Conservation (phyloP, 805 yeast genomes). For the Torulaspora microellipsoides region DNA sequence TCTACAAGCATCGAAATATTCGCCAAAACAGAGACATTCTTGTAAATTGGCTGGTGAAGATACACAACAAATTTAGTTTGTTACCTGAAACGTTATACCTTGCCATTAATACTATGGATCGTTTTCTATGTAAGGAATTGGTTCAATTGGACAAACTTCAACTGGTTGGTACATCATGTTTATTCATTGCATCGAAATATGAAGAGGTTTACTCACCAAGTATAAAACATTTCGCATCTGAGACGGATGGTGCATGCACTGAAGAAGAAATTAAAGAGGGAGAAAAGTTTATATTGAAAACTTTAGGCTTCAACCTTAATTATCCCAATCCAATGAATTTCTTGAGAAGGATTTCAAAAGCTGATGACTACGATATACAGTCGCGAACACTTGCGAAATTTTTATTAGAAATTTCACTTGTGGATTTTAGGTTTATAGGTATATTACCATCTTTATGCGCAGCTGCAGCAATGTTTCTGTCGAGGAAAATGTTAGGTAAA, state of each 20-base stretch:
- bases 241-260: conserved; percentile 77
- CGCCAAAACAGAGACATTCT: conserved; percentile 60
- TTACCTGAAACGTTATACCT: conserved; percentile 83
- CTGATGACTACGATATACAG: conserved; percentile 88
- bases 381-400: conserved; percentile 88
- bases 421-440: conserved; percentile 76
- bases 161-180: conserved; percentile 77
- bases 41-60: conserved; percentile 93
- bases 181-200: conserved; percentile 87
- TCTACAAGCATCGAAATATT: conserved; percentile 41
- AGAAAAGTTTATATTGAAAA: conserved; percentile 73
- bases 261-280: conserved; percentile 83
- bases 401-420: conserved; percentile 70
- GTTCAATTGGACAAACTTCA: conserved; percentile 80
- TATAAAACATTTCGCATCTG: conserved; percentile 78
- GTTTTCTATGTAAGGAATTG: conserved; percentile 72
- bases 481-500: conserved; percentile 69
- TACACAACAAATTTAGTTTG: conserved; percentile 77
- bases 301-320: conserved; percentile 69
- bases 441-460: conserved; percentile 76
- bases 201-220: conserved; percentile 92
- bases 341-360: conserved; percentile 84
- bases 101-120: conserved; percentile 82
- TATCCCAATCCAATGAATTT: conserved; percentile 94
- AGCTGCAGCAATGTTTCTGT: conserved; percentile 85